Evolutionary conservation across 106 monocot genomes (phyloP).

Genomic region (Dioscorea dumetorum): DNA sequence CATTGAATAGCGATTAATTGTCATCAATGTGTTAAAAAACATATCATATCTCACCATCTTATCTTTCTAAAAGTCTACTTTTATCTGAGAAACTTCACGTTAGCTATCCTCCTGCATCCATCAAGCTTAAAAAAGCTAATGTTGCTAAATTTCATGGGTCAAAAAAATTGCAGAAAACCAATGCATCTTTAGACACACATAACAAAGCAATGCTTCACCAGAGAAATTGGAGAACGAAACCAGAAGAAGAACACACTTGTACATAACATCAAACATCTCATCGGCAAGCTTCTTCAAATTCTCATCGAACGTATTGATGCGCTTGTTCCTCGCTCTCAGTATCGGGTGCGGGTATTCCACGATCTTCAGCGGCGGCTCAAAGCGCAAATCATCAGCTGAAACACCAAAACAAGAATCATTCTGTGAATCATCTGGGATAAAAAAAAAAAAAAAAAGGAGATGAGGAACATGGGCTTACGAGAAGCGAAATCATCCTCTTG

Average conservation of each 20-base stretch:
- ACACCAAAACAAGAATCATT: neutral
- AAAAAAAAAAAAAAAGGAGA: neutral
- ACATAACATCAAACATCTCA: slow-evolving; percentile 98
- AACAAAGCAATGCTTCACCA: no score
- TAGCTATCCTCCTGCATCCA: no score
- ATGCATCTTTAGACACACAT: no score
- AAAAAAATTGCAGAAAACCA: no score
- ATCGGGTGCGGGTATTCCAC: slow-evolving; percentile 87
- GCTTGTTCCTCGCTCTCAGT: slow-evolving; percentile 81
- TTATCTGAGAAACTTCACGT: no score
- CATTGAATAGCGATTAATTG: no score
- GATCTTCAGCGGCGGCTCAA: slow-evolving; percentile 66
- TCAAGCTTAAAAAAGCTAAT: no score
- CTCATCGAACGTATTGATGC: slow-evolving; percentile 78
- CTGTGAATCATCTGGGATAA: neutral
- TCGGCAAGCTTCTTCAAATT: slow-evolving; percentile 54
- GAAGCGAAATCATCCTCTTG: slow-evolving; percentile 27
- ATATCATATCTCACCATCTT: no score
- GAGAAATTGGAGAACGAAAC: neutral
- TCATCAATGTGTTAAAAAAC: no score
- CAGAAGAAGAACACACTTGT: slow-evolving; percentile 55
- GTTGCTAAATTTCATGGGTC: no score
- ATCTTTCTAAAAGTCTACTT: no score
- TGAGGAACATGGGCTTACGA: slow-evolving; percentile 5
- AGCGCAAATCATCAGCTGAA: slow-evolving; percentile 58